phyloP scores from a whole-genome alignment of 148 eudicot genomes.

The Suaeda aralocaspica region DNA sequence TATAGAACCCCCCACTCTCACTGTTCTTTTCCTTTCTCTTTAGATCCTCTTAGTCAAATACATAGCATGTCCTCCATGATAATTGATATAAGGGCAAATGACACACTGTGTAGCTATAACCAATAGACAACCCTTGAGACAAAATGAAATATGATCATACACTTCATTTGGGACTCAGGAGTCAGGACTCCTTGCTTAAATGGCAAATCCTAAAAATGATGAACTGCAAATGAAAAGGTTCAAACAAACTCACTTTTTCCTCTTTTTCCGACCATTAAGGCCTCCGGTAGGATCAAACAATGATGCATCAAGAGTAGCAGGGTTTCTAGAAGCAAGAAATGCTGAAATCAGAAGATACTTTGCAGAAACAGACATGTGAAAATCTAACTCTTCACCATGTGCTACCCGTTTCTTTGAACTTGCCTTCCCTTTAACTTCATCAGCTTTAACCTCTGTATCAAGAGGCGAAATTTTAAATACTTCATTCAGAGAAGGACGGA shows the following conservation, averaged over 20 bases:
- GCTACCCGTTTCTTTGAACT: conserved; percentile 35
- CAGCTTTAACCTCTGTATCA: conserved; percentile 32
- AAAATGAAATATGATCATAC: not conserved
- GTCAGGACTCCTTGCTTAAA: not conserved
- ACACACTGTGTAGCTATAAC: not conserved
- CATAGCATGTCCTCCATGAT: not conserved
- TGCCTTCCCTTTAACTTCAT: conserved; percentile 39
- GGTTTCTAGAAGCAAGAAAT: conserved; percentile 92
- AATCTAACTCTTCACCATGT: conserved; percentile 60
- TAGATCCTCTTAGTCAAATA: not conserved
- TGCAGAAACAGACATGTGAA: conserved; percentile 83
- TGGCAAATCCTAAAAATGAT: not conserved
- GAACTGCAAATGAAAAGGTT: not conserved
- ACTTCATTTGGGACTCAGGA: not conserved
- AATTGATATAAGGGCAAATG: not conserved
- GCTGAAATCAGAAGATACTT: conserved; percentile 94
- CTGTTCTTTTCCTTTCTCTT: too few relatives aligned
- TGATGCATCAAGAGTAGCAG: conserved; percentile 95
- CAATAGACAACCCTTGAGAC: not conserved
- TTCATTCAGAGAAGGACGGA: conserved; percentile 52
- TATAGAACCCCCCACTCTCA: too few relatives aligned
- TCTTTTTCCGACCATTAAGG: conserved; percentile 59
- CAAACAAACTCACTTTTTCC: conserved; percentile 55
- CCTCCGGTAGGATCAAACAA: conserved; percentile 93
- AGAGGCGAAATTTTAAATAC: conserved; percentile 42